Evolutionary conservation across 176 grass and related monocot genomes (phyloP).

Genomic region (Aegilops longissima): DNA sequence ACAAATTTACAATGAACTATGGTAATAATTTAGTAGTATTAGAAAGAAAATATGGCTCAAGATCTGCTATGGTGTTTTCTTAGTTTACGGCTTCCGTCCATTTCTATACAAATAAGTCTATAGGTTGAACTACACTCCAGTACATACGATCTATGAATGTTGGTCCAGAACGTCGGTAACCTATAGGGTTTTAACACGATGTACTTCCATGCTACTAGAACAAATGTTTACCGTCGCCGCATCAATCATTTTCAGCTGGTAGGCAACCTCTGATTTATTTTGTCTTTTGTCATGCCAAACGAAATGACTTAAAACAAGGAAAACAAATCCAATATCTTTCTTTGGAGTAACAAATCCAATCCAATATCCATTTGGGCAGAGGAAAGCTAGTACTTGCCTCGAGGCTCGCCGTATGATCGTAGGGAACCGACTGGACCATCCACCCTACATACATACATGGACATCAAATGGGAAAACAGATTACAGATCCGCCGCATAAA

Average conservation of each 20-base stretch:
- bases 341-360: neutral
- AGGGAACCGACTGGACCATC: constrained; percentile 49
- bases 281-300: neutral
- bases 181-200: neutral
- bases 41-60: neutral
- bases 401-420: constrained; percentile 70
- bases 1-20: no score
- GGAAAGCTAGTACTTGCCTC: constrained; percentile 38
- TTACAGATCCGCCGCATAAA: neutral
- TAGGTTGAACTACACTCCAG: neutral
- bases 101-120: neutral
- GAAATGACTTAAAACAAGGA: neutral
- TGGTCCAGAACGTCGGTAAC: no score
- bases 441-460: constrained; percentile 2
- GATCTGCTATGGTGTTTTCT: neutral
- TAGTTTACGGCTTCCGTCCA: neutral
- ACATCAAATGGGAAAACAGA: neutral
- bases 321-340: neutral
- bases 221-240: neutral
- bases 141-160: neutral
- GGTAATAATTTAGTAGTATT: neutral
- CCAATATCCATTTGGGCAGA: neutral
- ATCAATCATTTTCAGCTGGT: neutral
- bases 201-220: no score
- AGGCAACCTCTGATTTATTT: neutral